A percentile compares a stretch with the other conserved stretches of the same genome.
Evolutionary conservation across 2,329 filamentous ascomycete species (phyloP).

Genomic region (Madurella fahalii): DNA sequence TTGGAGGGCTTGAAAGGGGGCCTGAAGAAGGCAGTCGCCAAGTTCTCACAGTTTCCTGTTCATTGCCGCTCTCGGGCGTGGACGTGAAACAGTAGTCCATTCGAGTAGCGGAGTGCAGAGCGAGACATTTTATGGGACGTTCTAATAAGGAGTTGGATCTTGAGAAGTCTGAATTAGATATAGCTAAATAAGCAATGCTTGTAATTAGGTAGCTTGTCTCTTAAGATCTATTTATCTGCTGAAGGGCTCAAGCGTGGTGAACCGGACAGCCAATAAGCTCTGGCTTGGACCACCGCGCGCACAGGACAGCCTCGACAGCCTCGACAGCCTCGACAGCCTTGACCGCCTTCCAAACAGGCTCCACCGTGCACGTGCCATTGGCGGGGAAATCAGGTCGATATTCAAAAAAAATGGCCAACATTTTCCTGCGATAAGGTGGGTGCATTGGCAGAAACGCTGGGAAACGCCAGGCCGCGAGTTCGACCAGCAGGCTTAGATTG

Average conservation of each 20-base stretch:
- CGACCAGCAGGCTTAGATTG: neutral
- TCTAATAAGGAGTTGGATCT: too few relatives aligned
- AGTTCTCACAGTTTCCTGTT: neutral
- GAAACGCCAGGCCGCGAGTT: neutral
- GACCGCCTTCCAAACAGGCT: slow-evolving; percentile 18
- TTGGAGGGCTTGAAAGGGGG: neutral
- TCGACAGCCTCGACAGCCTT: slow-evolving; percentile 8
- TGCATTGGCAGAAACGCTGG: slow-evolving; percentile 9
- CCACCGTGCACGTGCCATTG: slow-evolving; percentile 20
- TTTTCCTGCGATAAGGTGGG: slow-evolving; percentile 14
- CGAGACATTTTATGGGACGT: too few relatives aligned
- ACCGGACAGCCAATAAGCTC: too few relatives aligned
- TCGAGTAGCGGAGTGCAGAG: too few relatives aligned
- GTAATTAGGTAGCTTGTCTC: too few relatives aligned
- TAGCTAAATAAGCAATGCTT: too few relatives aligned
- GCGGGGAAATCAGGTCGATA: slow-evolving; percentile 15
- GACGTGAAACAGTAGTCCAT: neutral
- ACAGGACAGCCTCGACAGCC: too few relatives aligned
- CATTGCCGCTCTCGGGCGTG: neutral
- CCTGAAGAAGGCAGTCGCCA: neutral
- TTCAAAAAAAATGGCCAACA: slow-evolving; percentile 10
- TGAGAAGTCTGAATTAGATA: too few relatives aligned
- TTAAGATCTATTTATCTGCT: too few relatives aligned
- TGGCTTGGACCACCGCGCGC: too few relatives aligned
- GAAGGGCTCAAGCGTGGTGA: too few relatives aligned